A percentile compares a stretch with the other conserved stretches of the same genome.
These are phyloP conservation scores for Saprolegnia diclina DNA, from an alignment of 352 stramenopile genomes.

Conservation along the genomic window DNA sequence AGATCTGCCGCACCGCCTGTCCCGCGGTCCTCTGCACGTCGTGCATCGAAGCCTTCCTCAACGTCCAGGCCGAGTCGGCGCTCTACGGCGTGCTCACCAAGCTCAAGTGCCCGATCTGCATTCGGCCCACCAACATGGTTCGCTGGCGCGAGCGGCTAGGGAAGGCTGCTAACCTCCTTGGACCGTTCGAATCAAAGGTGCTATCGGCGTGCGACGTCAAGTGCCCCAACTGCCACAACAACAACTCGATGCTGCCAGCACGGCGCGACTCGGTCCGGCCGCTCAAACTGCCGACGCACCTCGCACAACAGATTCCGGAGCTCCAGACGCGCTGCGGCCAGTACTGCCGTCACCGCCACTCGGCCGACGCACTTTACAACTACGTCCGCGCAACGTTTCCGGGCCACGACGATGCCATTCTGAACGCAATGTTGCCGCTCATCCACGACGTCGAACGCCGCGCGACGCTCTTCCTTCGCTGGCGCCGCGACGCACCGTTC, in stretches of 20 bases:
- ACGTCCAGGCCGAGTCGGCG: background rate
- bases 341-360: background rate
- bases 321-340: background rate
- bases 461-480: background rate
- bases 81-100: background rate
- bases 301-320: background rate
- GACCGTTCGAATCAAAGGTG: background rate
- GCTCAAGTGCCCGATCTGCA: slow-evolving; percentile 22
- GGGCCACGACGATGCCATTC: background rate
- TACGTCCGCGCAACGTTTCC: background rate
- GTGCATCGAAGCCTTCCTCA: background rate
- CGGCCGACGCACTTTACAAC: background rate
- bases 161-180: background rate
- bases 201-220: slow-evolving; percentile 2
- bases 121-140: slow-evolving; percentile 4
- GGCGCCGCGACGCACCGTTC: background rate
- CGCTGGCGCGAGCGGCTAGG: background rate
- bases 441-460: slow-evolving; percentile 4
- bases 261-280: background rate
- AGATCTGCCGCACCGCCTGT: background rate
- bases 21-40: background rate
- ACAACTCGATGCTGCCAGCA: background rate
- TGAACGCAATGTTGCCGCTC: background rate
- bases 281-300: background rate
- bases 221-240: slow-evolving; percentile 4